These are phyloP conservation scores for Claviceps sp. DNA, from an alignment of 2,329 filamentous ascomycete species.

Conservation along the genomic window DNA sequence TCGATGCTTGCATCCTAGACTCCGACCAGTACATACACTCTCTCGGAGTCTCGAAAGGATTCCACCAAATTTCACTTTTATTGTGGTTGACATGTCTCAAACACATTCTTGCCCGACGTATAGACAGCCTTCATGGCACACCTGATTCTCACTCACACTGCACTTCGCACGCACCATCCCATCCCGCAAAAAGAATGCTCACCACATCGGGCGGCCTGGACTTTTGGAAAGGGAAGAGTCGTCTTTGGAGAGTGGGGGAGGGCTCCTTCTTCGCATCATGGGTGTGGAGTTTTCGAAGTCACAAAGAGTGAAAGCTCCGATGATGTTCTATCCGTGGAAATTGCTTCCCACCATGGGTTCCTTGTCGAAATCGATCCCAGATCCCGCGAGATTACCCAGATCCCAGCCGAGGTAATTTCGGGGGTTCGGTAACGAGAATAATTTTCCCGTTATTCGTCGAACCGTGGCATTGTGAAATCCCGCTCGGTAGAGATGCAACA, in stretches of 20 bases:
- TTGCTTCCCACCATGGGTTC: not conserved
- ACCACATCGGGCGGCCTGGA: too few species aligned
- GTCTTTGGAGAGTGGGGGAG: not conserved
- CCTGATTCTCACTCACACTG: not conserved
- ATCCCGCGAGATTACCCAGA: not conserved
- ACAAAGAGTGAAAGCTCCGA: not conserved
- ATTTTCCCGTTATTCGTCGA: not conserved
- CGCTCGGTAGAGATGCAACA: not conserved
- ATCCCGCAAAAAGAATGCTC: not conserved
- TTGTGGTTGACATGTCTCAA: slow-evolving; percentile 2
- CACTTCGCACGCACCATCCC: not conserved
- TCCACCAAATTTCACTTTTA: slow-evolving; percentile 2
- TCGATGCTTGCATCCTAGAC: slow-evolving; percentile 1
- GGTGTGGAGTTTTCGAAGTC: not conserved
- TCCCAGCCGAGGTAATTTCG: not conserved
- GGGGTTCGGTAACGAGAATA: not conserved
- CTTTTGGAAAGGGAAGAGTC: not conserved
- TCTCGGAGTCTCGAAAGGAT: too few species aligned
- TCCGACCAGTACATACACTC: not conserved
- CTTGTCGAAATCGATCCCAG: not conserved
- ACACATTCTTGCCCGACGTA: not conserved
- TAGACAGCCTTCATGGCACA: not conserved
- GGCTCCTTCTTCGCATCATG: not conserved
- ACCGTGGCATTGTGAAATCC: not conserved
- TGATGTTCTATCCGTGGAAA: not conserved